phyloP scores from a whole-genome alignment of 169 alveolate species.

The Plasmodium vivax region DNA sequence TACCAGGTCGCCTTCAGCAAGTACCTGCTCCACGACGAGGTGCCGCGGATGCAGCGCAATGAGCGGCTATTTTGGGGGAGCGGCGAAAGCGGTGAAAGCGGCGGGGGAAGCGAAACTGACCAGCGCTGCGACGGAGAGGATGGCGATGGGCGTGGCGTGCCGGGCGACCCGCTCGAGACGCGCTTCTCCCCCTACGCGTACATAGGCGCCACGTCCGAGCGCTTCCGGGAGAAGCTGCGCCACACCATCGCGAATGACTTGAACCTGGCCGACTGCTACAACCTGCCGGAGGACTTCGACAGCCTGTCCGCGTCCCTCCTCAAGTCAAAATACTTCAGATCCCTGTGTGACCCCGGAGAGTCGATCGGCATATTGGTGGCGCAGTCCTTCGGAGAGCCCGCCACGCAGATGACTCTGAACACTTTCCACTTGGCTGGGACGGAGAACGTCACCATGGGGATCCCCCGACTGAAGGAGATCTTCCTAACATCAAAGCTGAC shows the following conservation, averaged over 20 bases:
- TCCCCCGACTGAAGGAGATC: slow-evolving; percentile 98
- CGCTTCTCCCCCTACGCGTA: slow-evolving; percentile 40
- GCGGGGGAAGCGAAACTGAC: background rate
- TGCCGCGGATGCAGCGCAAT: background rate
- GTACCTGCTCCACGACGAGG: slow-evolving; percentile 8
- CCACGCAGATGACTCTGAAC: slow-evolving; percentile 99
- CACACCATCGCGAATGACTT: background rate
- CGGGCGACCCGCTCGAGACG: background rate
- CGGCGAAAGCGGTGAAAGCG: background rate
- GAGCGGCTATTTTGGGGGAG: background rate
- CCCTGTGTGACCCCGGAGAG: slow-evolving; percentile 95
- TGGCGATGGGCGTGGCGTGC: background rate
- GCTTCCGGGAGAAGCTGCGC: background rate
- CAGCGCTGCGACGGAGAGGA: too few relatives aligned
- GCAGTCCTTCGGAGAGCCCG: slow-evolving; percentile 99
- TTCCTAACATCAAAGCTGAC: slow-evolving; percentile 89
- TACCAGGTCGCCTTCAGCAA: slow-evolving; percentile 72
- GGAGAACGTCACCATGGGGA: slow-evolving; percentile 99
- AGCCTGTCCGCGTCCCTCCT: slow-evolving; percentile 1
- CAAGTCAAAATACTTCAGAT: slow-evolving; percentile 71
- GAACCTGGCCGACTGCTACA: background rate
- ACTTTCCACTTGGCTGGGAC: slow-evolving; percentile 99
- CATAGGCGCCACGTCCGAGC: slow-evolving; percentile 47
- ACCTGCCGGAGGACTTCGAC: slow-evolving; percentile 19
- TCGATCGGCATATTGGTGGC: slow-evolving; percentile 99